Percentiles rank a stretch among this genome's conserved stretches.
phyloP scores from a whole-genome alignment of 208 protist species.

The Trypanosoma melophagium region DNA sequence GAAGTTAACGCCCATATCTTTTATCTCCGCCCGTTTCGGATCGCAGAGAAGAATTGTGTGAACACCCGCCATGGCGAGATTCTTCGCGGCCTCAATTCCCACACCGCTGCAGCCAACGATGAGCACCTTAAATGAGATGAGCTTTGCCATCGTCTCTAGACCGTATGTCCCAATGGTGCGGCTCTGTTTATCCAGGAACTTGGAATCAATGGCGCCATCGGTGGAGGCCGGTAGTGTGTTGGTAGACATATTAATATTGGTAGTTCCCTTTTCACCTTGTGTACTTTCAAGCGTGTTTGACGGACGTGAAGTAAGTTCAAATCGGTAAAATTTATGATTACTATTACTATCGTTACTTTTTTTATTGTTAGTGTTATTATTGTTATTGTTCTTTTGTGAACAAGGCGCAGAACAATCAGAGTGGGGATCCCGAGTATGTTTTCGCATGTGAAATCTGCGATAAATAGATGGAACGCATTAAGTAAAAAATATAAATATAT shows the following conservation, averaged over 20 bases:
- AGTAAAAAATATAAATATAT: conserved; percentile 9
- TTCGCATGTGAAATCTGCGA: conserved; percentile 19
- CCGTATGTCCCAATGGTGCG: conserved; percentile 92
- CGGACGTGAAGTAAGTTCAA: background rate
- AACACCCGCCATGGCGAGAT: conserved; percentile 87
- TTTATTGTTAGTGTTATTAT: background rate
- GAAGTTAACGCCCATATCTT: conserved; percentile 91
- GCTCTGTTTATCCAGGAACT: conserved; percentile 89
- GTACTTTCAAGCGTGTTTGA: background rate
- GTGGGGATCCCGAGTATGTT: conserved; percentile 3
- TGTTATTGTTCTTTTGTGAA: conserved; percentile 12
- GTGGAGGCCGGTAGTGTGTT: conserved; percentile 2
- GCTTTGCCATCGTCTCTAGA: conserved; percentile 89
- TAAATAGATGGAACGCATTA: background rate
- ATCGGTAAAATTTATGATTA: conserved; percentile 1
- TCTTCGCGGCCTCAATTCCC: conserved; percentile 92
- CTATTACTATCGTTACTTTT: conserved; percentile 6
- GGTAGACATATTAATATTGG: background rate
- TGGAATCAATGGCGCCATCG: conserved; percentile 59
- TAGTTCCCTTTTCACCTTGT: background rate
- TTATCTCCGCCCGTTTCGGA: conserved; percentile 37
- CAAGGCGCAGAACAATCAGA: conserved; percentile 18
- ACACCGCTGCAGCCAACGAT: conserved; percentile 91
- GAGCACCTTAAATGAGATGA: conserved; percentile 89
- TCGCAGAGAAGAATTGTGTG: conserved; percentile 85